phyloP scores from a whole-genome alignment of 2,329 filamentous ascomycete genomes.

The Orbilia javanica region DNA sequence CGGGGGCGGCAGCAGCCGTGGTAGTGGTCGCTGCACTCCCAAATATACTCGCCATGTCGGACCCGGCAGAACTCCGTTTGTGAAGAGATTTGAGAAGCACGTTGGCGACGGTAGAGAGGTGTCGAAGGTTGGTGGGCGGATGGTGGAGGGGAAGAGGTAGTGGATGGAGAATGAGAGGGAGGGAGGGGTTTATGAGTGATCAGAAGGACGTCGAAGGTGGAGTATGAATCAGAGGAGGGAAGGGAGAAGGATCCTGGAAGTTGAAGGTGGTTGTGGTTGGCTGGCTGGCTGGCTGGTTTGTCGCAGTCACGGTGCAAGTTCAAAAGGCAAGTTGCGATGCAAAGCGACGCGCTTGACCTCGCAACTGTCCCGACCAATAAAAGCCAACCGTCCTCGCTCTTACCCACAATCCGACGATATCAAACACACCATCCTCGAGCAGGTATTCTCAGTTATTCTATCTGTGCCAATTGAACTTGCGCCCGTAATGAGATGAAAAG shows the following conservation, averaged over 20 bases:
- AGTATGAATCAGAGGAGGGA: neutral
- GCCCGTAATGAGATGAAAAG: slow-evolving; percentile 58
- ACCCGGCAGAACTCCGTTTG: slow-evolving; percentile 55
- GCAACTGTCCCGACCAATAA: slow-evolving; percentile 1
- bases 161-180: neutral
- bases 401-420: too few species aligned
- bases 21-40: slow-evolving; percentile 65
- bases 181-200: neutral
- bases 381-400: slow-evolving; percentile 14
- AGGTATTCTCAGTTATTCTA: slow-evolving; percentile 1
- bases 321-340: slow-evolving; percentile 15
- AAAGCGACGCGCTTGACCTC: slow-evolving; percentile 20
- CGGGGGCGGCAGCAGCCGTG: slow-evolving; percentile 69
- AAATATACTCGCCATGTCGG: slow-evolving; percentile 66
- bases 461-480: slow-evolving; percentile 5
- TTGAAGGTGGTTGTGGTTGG: slow-evolving; percentile 21
- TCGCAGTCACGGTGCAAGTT: slow-evolving; percentile 10
- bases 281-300: too few species aligned
- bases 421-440: neutral
- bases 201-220: neutral
- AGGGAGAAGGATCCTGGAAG: slow-evolving; percentile 17
- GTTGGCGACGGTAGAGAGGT: slow-evolving; percentile 21
- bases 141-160: neutral
- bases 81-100: slow-evolving; percentile 57
- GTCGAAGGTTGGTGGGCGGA: neutral